Conservation (phyloP, 768 basidiomycete species). For the Hydnum rufescens region DNA sequence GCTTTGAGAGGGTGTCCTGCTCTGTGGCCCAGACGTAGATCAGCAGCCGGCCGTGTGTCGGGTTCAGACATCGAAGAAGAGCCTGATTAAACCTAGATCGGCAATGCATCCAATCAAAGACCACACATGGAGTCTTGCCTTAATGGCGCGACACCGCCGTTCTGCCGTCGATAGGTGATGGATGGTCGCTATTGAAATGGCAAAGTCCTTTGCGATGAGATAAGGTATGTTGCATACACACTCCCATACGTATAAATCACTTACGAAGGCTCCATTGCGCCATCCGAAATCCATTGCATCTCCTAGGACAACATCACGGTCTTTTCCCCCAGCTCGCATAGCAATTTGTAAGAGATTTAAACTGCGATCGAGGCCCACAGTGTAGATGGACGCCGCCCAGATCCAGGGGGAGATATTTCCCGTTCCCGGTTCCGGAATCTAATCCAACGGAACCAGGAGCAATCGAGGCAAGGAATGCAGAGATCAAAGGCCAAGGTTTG, state of each 20-base stretch:
- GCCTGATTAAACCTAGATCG: slow-evolving; percentile 23
- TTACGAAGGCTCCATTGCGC: slow-evolving; percentile 65
- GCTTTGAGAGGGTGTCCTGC: slow-evolving; percentile 71
- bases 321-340: slow-evolving; percentile 31
- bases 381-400: slow-evolving; percentile 41
- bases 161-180: slow-evolving; percentile 78
- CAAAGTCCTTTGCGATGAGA: slow-evolving; percentile 52
- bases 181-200: slow-evolving; percentile 92
- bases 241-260: slow-evolving; percentile 17
- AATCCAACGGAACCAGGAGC: slow-evolving; percentile 69
- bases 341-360: slow-evolving; percentile 61
- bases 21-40: slow-evolving; percentile 97
- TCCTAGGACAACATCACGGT: slow-evolving; percentile 59
- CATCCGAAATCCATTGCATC: slow-evolving; percentile 57
- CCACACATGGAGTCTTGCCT: slow-evolving; percentile 27
- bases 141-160: slow-evolving; percentile 50
- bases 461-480: slow-evolving; percentile 47
- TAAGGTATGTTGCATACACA: not conserved
- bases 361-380: slow-evolving; percentile 73
- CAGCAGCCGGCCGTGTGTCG: slow-evolving; percentile 53
- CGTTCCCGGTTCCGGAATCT: slow-evolving; percentile 93
- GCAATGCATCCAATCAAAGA: slow-evolving; percentile 12
- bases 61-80: slow-evolving; percentile 43
- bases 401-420: slow-evolving; percentile 75
- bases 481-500: slow-evolving; percentile 73